Evolutionary conservation across 495 filamentous ascomycete genomes (phyloP).

Genomic region (Hypoxylon fuscum): DNA sequence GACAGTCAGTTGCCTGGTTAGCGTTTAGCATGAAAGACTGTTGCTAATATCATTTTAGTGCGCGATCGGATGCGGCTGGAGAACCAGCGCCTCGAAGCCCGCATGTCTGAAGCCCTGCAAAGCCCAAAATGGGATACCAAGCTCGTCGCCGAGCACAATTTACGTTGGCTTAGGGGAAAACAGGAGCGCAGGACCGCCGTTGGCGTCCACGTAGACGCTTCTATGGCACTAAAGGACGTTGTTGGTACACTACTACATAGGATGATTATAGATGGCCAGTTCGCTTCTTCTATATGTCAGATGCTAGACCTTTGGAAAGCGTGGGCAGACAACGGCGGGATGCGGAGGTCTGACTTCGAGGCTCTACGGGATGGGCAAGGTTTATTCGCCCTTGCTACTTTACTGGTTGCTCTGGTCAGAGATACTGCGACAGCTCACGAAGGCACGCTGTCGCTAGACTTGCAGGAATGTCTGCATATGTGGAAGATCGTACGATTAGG

Average conservation of each 20-base stretch:
- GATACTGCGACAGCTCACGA: slow-evolving; percentile 57
- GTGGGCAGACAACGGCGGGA: slow-evolving; percentile 67
- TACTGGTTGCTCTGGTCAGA: slow-evolving; percentile 61
- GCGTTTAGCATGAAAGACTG: neutral
- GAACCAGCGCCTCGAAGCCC: slow-evolving; percentile 53
- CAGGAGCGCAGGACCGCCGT: slow-evolving; percentile 5
- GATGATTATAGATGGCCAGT: slow-evolving; percentile 62
- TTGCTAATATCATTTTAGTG: slow-evolving; percentile 36
- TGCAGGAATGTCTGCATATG: slow-evolving; percentile 68
- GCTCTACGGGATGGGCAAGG: slow-evolving; percentile 53
- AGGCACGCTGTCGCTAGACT: slow-evolving; percentile 64
- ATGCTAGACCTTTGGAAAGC: slow-evolving; percentile 67
- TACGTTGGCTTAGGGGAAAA: slow-evolving; percentile 55
- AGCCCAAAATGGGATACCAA: slow-evolving; percentile 63
- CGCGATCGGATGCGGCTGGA: slow-evolving; percentile 47
- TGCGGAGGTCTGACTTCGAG: slow-evolving; percentile 61
- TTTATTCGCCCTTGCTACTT: slow-evolving; percentile 61
- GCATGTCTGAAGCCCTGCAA: slow-evolving; percentile 63
- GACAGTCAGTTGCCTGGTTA: slow-evolving; percentile 47
- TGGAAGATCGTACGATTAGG: slow-evolving; percentile 68
- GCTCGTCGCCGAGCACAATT: slow-evolving; percentile 59
- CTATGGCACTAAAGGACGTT: slow-evolving; percentile 46
- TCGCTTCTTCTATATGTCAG: slow-evolving; percentile 52
- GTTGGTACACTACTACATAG: slow-evolving; percentile 61
- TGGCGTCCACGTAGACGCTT: slow-evolving; percentile 24